Base-by-base conservation (phyloP, 2,329 filamentous ascomycete genomes). In the Myriangium duriaei region DNA sequence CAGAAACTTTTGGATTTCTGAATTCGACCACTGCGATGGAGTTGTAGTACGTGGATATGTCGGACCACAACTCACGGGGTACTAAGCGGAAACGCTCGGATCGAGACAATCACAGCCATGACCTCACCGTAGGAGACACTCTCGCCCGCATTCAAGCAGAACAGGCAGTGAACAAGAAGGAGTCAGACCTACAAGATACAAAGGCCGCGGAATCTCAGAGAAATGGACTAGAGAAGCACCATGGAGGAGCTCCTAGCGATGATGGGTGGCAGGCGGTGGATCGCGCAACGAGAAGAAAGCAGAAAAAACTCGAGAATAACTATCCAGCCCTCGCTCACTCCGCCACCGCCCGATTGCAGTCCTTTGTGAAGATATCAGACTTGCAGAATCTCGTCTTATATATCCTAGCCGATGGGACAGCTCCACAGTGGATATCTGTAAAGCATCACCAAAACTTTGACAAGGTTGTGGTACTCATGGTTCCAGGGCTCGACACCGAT, bases 391-490 rank as follows among this genome's bases (percentile, higher is more conserved):
- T 79, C 18, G 60, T 69, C 7, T 61, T 79, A 15, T 78, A 78
- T 53, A 61, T 75, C 44, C 65, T 79, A 39, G 70, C 72, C n/a
- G 73, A 77, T 49, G 71, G 68, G 6, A 59, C 65, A 19, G 68
- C 70, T 16, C 74, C 74, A n/a, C 71, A 75, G 51, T 79, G 74
- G 74, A 68, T 76, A 11, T 69, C 72, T 18, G 61, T 79, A 41
- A 67, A 65, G 44, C 68, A 76, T 51, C 69, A 69, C 31, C 59
- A 58, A 12, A 61, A 65, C 42, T 66, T 79, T 29, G 62, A 63
- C 40, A 92, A 91, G 61, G 80, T 92, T 18, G 87, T 96, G 18
- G 74, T 83, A 29, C 64, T 98, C 47, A 88, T 95, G 81, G 77
- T 95, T 9, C 91, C 91, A 9, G 91, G 91, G 0, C 63, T 98